Evolutionary conservation across 2,329 filamentous ascomycete genomes (phyloP), one percentile per base, ranked within the genome.

Genomic region (Xylaria sp.): DNA sequence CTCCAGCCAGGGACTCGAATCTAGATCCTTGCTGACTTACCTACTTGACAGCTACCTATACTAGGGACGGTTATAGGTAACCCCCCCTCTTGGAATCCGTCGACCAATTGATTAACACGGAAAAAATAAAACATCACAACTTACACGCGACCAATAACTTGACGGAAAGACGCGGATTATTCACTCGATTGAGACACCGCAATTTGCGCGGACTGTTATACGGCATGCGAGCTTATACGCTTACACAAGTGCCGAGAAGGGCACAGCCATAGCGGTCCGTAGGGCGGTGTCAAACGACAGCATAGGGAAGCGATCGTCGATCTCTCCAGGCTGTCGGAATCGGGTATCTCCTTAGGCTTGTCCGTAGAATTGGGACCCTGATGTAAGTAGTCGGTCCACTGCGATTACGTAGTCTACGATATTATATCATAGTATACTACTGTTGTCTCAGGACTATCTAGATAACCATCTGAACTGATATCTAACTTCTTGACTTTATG

Each of bases 281-380:
- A 55, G 42, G 54, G 59, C 53, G 47, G 51, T 64, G 59, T 57
- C 45, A 58, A 42, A 50, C 24, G 59, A 39, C 66, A 21, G 14
- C 39, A 54, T 50, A 39, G 27, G 68, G 68, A 58, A 71, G 55
- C 60, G 69, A 71, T 70, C 70, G 54, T 64, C 70, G 56, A 66
- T 69, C 59, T 69, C 60, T 50, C 70, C 70, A 68, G 53, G 62
- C 62, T 68, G 68, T 71, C 68, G 70, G 70, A 70, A 71, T 64
- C 68, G 62, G 61, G 63, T 70, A 59, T 65, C 47, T 67, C 65
- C 48, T 65, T 68, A 65, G 53, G 54, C 57, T 42, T 48, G 47
- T 64, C 65, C 64, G 60, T 54, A 48, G 51, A 64, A 32, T 61
- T 45, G 53, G 63, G 50, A 9, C 63, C 60, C 34, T 56, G 54